phyloP scores from a whole-genome alignment of 1,284 basidiomycete species.

The Xanthoconium separans region DNA sequence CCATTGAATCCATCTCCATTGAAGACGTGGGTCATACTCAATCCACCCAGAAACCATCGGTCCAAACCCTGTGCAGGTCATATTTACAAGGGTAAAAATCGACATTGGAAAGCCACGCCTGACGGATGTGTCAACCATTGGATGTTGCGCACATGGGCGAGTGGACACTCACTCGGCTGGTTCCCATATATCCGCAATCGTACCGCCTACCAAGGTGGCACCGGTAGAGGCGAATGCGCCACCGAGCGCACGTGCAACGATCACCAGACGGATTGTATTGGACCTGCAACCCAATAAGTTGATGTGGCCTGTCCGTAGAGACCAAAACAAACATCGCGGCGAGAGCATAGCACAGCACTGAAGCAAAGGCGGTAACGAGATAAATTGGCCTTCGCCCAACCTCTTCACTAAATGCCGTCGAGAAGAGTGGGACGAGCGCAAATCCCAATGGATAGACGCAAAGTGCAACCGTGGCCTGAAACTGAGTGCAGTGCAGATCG shows the following conservation, averaged over 20 bases:
- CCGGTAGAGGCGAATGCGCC: constrained; percentile 46
- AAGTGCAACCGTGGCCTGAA: constrained; percentile 38
- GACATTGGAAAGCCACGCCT: constrained; percentile 59
- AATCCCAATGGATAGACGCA: constrained; percentile 47
- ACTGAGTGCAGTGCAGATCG: constrained; percentile 39
- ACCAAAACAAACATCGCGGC: constrained; percentile 50
- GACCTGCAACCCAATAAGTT: constrained; percentile 14
- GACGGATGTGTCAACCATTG: constrained; percentile 1
- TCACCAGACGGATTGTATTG: constrained; percentile 25
- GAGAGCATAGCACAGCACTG: constrained; percentile 46
- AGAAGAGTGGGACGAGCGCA: constrained; percentile 46
- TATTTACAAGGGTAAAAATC: constrained; percentile 46
- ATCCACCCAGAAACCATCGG: constrained; percentile 57
- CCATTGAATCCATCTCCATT: constrained; percentile 72
- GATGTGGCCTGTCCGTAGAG: neutral
- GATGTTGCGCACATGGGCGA: constrained; percentile 14
- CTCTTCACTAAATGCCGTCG: constrained; percentile 49
- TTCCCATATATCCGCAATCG: constrained; percentile 46
- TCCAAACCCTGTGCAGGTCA: constrained; percentile 53
- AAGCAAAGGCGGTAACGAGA: constrained; percentile 37
- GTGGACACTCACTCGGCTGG: constrained; percentile 20
- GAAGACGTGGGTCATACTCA: constrained; percentile 46
- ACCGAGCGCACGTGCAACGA: constrained; percentile 26
- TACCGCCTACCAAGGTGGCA: constrained; percentile 61
- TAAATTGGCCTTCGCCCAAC: constrained; percentile 48